These are phyloP conservation scores for Talaromyces atroroseus DNA, from an alignment of 2,329 filamentous ascomycete species.

Conservation along the genomic window DNA sequence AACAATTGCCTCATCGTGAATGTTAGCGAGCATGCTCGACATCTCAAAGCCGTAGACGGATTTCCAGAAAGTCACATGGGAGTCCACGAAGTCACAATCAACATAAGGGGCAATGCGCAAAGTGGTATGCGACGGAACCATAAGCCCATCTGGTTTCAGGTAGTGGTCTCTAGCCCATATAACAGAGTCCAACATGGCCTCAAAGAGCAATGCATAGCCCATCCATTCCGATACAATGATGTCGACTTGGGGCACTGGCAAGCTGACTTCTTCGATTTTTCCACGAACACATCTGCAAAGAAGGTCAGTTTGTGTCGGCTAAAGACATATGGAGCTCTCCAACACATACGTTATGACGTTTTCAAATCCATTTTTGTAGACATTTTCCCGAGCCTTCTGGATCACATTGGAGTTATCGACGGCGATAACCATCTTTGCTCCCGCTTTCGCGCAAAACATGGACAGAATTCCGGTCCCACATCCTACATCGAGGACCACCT, in stretches of 20 bases:
- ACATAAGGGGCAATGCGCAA: slow-evolving; percentile 76
- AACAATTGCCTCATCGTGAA: slow-evolving; percentile 76
- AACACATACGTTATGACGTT: slow-evolving; percentile 58
- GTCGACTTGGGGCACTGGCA: slow-evolving; percentile 77
- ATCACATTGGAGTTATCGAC: slow-evolving; percentile 93
- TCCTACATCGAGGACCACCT: slow-evolving; percentile 78
- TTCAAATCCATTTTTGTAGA: slow-evolving; percentile 72
- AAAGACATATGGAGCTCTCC: not conserved
- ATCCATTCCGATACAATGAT: slow-evolving; percentile 98
- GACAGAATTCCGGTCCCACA: slow-evolving; percentile 77
- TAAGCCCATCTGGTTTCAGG: slow-evolving; percentile 69
- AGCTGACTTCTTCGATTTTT: slow-evolving; percentile 77
- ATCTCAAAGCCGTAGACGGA: slow-evolving; percentile 95
- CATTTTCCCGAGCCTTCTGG: slow-evolving; percentile 75
- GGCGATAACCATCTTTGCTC: slow-evolving; percentile 78
- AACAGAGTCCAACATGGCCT: slow-evolving; percentile 93
- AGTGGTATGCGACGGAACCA: slow-evolving; percentile 80
- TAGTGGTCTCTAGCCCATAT: slow-evolving; percentile 84
- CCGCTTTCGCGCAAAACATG: slow-evolving; percentile 90
- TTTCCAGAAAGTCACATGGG: slow-evolving; percentile 79
- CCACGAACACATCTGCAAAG: slow-evolving; percentile 61
- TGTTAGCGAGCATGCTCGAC: slow-evolving; percentile 78
- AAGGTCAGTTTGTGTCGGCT: slow-evolving; percentile 7
- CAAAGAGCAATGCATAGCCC: slow-evolving; percentile 89
- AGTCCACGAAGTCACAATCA: slow-evolving; percentile 70